Evolutionary conservation across 2,329 filamentous ascomycete genomes (phyloP).

Genomic region (Aureobasidium melanogenum): DNA sequence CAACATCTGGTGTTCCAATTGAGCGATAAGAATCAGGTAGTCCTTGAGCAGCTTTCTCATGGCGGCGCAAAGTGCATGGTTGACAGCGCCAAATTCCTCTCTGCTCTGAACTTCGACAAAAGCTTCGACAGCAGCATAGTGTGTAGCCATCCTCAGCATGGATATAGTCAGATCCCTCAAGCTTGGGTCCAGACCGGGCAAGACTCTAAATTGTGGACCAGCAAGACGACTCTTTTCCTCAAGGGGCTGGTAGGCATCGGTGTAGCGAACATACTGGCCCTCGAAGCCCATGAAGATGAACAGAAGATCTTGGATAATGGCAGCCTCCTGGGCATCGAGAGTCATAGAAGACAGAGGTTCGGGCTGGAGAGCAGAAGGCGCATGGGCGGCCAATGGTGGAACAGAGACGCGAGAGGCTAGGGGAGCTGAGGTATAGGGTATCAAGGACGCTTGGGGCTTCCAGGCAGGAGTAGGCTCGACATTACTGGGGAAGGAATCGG

Average conservation of each 20-base stretch:
- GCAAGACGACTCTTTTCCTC: conserved; percentile 80
- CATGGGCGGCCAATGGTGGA: conserved; percentile 54
- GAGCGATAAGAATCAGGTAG: conserved; percentile 84
- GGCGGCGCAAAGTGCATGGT: conserved; percentile 91
- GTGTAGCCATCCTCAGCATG: conserved; percentile 89
- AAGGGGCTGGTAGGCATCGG: conserved; percentile 69
- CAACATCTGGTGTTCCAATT: conserved; percentile 86
- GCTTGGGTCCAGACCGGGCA: conserved; percentile 81
- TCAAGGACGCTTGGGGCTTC: conserved; percentile 70
- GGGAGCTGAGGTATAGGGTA: conserved; percentile 62
- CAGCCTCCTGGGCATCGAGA: conserved; percentile 74
- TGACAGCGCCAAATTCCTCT: conserved; percentile 88
- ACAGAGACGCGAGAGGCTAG: conserved; percentile 59
- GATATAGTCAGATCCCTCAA: conserved; percentile 76
- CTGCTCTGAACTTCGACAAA: conserved; percentile 92
- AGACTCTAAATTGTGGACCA: conserved; percentile 71
- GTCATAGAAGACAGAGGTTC: conserved; percentile 60
- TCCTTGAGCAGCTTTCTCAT: conserved; percentile 87
- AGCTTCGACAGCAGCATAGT: conserved; percentile 82
- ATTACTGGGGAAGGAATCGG: neutral
- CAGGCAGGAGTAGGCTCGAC: conserved; percentile 38
- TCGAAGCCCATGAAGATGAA: conserved; percentile 98
- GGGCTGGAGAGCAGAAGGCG: conserved; percentile 61
- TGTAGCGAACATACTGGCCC: conserved; percentile 91
- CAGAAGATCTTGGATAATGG: conserved; percentile 79